phyloP scores from a whole-genome alignment of 768 basidiomycete genomes.

The Kondoa subrosea region DNA sequence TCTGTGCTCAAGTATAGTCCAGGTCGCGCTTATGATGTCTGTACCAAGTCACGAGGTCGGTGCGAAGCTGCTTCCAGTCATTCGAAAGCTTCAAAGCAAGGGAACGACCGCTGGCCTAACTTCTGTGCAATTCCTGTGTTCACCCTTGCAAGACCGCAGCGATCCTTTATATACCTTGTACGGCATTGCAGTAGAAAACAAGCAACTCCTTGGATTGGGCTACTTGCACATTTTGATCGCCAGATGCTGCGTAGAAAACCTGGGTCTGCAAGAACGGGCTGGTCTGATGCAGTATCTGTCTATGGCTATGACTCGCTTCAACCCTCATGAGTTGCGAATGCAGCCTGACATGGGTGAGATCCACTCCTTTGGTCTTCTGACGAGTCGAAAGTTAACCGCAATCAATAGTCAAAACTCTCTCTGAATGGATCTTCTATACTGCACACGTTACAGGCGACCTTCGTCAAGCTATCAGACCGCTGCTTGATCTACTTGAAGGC shows the following conservation, averaged over 20 bases:
- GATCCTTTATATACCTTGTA: neutral
- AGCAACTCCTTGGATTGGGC: neutral
- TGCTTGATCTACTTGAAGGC: neutral
- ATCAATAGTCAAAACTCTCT: neutral
- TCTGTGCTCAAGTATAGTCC: too few species aligned
- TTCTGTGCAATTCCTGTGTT: neutral
- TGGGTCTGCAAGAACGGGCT: neutral
- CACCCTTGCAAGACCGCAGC: neutral
- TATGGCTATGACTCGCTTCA: neutral
- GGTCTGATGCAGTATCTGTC: neutral
- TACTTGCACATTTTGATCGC: constrained; percentile 1
- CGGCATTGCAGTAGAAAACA: neutral
- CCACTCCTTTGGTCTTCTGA: too few species aligned
- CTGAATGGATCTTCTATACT: neutral
- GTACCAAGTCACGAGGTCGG: neutral
- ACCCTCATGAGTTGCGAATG: neutral
- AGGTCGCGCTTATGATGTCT: neutral
- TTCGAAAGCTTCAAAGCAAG: neutral
- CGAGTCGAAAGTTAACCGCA: too few species aligned
- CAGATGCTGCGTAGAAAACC: neutral
- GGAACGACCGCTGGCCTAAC: neutral
- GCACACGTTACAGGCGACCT: neutral
- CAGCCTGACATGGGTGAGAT: neutral
- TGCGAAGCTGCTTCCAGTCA: neutral
- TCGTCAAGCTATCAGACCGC: neutral